Percentiles rank a stretch among this genome's conserved stretches.
Evolutionary conservation across 2,329 filamentous ascomycete species (phyloP).

Genomic region (Fusarium begoniae): DNA sequence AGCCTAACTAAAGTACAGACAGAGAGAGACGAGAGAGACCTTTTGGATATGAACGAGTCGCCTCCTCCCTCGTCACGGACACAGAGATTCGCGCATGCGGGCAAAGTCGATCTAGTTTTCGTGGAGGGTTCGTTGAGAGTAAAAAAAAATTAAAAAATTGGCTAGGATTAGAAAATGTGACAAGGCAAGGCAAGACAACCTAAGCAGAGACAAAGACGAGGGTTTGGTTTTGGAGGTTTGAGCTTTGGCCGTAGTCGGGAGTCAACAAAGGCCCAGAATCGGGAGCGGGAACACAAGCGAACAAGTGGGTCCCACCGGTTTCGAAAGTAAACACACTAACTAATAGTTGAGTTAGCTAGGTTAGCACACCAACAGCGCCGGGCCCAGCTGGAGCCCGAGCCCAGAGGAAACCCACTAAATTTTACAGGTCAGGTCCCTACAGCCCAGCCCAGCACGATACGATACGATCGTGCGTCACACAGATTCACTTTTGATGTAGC

Average conservation of each 20-base stretch:
- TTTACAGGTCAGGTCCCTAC: conserved; percentile 5
- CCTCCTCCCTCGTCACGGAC: conserved; percentile 36
- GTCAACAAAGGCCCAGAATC: conserved; percentile 24
- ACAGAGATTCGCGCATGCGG: conserved; percentile 32
- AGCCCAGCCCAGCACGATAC: not conserved
- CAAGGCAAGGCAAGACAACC: conserved; percentile 5
- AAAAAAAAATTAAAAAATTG: not conserved
- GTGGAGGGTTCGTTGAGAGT: conserved; percentile 2
- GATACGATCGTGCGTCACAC: conserved; percentile 30
- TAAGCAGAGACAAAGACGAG: not conserved
- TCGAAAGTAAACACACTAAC: conserved; percentile 40
- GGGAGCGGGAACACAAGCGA: conserved; percentile 28
- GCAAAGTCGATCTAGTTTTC: conserved; percentile 11
- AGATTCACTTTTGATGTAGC: conserved; percentile 17
- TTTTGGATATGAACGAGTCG: conserved; percentile 29
- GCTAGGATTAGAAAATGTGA: conserved; percentile 15
- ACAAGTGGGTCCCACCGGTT: conserved; percentile 31
- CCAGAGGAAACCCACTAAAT: not conserved
- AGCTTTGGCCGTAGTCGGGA: conserved; percentile 20
- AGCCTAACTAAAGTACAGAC: not conserved
- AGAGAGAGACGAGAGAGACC: conserved; percentile 13
- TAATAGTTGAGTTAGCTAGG: not conserved
- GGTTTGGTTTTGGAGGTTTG: conserved; percentile 13
- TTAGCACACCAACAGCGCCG: not conserved
- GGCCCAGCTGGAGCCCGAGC: not conserved